phyloP scores from a whole-genome alignment of 192 early-diverging fungal species.

The Coemansia sp. region DNA sequence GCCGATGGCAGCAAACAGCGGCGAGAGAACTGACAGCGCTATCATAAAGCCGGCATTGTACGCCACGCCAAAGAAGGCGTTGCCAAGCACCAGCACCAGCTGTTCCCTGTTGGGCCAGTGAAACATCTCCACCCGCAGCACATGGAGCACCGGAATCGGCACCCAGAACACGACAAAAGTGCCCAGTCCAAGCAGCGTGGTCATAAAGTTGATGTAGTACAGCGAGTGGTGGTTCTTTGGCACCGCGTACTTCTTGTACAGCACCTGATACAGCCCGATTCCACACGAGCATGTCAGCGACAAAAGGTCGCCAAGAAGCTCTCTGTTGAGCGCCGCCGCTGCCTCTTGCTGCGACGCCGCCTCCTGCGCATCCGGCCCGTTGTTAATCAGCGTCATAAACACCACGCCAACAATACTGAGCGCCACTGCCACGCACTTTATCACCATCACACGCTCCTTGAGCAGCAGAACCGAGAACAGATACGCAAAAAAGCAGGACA shows the following conservation, averaged over 20 bases:
- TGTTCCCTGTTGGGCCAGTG: constrained; percentile 60
- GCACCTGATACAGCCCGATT: constrained; percentile 77
- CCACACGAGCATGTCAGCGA: constrained; percentile 63
- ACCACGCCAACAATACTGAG: constrained; percentile 71
- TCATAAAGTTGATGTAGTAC: constrained; percentile 73
- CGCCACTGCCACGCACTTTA: constrained; percentile 65
- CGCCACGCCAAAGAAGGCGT: constrained; percentile 68
- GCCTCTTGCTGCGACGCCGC: constrained; percentile 1
- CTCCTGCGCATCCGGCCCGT: constrained; percentile 14
- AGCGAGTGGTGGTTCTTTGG: constrained; percentile 59
- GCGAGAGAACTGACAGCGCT: constrained; percentile 68
- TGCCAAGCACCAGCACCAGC: constrained; percentile 59
- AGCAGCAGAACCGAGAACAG: constrained; percentile 72
- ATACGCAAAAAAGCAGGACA: constrained; percentile 81
- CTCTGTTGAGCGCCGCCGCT: constrained; percentile 16
- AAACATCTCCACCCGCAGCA: constrained; percentile 64
- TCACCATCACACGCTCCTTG: constrained; percentile 60
- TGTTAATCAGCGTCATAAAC: constrained; percentile 60
- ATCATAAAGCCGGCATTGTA: constrained; percentile 82
- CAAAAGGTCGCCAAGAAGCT: constrained; percentile 61
- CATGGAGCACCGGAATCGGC: constrained; percentile 71
- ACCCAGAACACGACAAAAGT: constrained; percentile 70
- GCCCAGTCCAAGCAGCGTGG: constrained; percentile 67
- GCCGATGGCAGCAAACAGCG: constrained; percentile 75
- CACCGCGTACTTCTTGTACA: constrained; percentile 79